These are phyloP conservation scores for Talaromyces sp. DNA, from an alignment of 2,329 filamentous ascomycete species.

Conservation along the genomic window DNA sequence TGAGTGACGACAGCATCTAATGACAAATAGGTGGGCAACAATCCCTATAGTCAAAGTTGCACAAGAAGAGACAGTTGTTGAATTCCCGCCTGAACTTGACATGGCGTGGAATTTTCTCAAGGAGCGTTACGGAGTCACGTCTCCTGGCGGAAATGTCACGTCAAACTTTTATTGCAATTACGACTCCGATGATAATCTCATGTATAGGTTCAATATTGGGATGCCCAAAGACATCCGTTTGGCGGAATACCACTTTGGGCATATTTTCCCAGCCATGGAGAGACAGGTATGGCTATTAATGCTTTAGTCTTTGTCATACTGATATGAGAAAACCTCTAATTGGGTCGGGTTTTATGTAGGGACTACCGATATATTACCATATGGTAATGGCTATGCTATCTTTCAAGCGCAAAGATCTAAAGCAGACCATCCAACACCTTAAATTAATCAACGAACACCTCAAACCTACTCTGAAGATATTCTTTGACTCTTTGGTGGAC, in stretches of 20 bases:
- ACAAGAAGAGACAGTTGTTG: constrained; percentile 25
- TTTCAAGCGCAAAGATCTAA: constrained; percentile 17
- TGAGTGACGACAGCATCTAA: not conserved
- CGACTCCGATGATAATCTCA: constrained; percentile 17
- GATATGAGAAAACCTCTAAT: not conserved
- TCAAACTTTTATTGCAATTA: constrained; percentile 29
- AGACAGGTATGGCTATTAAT: constrained; percentile 3
- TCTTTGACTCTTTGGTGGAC: constrained; percentile 20
- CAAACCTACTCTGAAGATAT: constrained; percentile 10
- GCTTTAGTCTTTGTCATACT: not conserved
- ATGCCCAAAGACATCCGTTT: constrained; percentile 19
- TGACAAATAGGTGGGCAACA: constrained; percentile 21
- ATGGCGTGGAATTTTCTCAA: constrained; percentile 27
- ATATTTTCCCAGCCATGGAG: constrained; percentile 27
- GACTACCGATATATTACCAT: constrained; percentile 22
- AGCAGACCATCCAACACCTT: constrained; percentile 9
- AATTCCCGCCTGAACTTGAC: constrained; percentile 25
- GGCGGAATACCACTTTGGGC: constrained; percentile 26
- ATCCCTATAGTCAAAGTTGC: constrained; percentile 29
- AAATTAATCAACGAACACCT: constrained; percentile 12
- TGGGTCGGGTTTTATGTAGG: constrained; percentile 5
- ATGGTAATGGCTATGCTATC: constrained; percentile 21
- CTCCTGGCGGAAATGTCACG: constrained; percentile 28
- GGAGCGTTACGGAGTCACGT: constrained; percentile 23
- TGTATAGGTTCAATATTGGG: constrained; percentile 27